phyloP scores from a whole-genome alignment of 2,329 filamentous ascomycete genomes.

The Pseudomassariella vexata region DNA sequence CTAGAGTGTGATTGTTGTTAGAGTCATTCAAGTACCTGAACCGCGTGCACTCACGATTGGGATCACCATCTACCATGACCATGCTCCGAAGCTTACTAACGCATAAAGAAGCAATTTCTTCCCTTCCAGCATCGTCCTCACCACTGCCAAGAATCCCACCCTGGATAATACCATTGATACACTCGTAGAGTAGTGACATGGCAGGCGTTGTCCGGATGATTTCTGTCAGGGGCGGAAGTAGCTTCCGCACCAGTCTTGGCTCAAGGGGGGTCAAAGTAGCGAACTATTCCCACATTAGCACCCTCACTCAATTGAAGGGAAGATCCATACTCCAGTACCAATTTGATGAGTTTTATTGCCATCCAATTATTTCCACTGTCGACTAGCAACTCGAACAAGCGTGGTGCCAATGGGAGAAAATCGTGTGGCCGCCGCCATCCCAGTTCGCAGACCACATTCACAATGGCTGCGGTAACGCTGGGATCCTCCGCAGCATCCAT shows the following conservation, averaged over 20 bases:
- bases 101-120: constrained; percentile 88
- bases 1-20: constrained; percentile 33
- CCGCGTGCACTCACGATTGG: constrained; percentile 71
- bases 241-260: constrained; percentile 82
- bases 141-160: constrained; percentile 85
- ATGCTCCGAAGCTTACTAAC: constrained; percentile 90
- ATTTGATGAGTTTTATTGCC: constrained; percentile 98
- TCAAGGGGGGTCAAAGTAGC: constrained; percentile 90
- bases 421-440: constrained; percentile 92
- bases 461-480: constrained; percentile 89
- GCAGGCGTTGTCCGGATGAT: constrained; percentile 92
- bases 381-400: constrained; percentile 87
- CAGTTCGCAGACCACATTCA: constrained; percentile 94
- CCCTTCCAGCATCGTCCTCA: constrained; percentile 73
- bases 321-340: constrained; percentile 47
- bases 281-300: constrained; percentile 54
- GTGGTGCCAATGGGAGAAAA: constrained; percentile 84
- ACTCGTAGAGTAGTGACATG: constrained; percentile 98
- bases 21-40: too few species aligned
- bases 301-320: background rate
- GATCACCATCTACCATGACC: constrained; percentile 88
- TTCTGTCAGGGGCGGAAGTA: constrained; percentile 83
- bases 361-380: constrained; percentile 98
- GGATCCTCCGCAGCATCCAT: constrained; percentile 87
- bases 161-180: constrained; percentile 97